These are phyloP conservation scores for Viola odorata DNA, from an alignment of 345 rosid genomes.

Conservation along the genomic window DNA sequence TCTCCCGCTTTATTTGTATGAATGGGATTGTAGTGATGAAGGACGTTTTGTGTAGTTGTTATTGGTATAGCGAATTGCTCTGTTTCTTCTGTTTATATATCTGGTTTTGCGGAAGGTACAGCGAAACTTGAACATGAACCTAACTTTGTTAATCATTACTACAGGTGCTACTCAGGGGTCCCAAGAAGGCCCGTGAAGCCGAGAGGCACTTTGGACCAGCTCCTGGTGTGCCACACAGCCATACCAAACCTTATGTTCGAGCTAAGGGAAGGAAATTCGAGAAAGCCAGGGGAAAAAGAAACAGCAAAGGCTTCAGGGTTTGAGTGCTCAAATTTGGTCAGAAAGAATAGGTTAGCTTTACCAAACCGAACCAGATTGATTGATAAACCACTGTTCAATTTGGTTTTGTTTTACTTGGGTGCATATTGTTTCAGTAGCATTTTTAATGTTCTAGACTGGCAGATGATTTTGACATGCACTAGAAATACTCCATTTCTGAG, in stretches of 20 bases:
- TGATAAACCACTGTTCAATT: background rate
- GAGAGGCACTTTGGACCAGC: slow-evolving; percentile 33
- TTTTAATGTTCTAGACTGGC: too few relatives aligned
- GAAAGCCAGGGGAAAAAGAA: slow-evolving; percentile 19
- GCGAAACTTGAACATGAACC: too few relatives aligned
- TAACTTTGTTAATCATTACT: background rate
- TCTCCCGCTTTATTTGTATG: too few relatives aligned
- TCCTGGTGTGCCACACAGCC: slow-evolving; percentile 34
- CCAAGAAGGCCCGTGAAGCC: slow-evolving; percentile 28
- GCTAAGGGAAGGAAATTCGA: slow-evolving; percentile 16
- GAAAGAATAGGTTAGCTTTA: background rate
- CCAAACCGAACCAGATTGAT: background rate
- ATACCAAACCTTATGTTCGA: slow-evolving; percentile 26
- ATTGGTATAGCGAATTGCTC: too few relatives aligned
- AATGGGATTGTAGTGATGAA: too few relatives aligned
- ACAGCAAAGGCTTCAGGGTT: slow-evolving; percentile 26
- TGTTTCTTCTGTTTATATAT: too few relatives aligned
- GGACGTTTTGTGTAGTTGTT: too few relatives aligned
- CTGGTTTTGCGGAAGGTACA: too few relatives aligned
- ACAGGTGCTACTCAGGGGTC: slow-evolving; percentile 25
- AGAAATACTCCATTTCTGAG: too few relatives aligned
- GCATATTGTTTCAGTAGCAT: too few relatives aligned
- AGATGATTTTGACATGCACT: too few relatives aligned
- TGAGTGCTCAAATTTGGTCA: background rate
- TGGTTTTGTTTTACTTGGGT: background rate